These are phyloP conservation scores for Eutrema heterophyllum DNA, from an alignment of 345 rosid genomes.

Conservation along the genomic window DNA sequence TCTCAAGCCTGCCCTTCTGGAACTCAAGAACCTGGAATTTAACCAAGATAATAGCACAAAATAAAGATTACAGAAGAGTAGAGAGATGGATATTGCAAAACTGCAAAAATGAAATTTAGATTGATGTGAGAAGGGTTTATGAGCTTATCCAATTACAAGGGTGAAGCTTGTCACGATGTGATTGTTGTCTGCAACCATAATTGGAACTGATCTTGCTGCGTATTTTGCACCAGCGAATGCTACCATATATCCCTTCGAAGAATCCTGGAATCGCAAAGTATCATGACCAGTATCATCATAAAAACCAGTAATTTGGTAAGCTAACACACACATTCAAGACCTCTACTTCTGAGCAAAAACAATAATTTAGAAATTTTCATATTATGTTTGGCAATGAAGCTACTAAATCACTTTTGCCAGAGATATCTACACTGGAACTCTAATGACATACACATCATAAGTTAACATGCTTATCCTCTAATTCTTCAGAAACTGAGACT, in stretches of 20 bases:
- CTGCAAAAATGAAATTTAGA: neutral
- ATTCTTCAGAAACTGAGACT: neutral
- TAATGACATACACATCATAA: neutral
- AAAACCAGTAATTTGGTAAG: neutral
- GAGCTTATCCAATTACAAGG: slow-evolving; percentile 52
- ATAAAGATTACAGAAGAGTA: neutral
- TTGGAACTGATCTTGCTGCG: slow-evolving; percentile 84
- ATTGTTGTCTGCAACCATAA: slow-evolving; percentile 71
- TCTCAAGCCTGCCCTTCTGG: slow-evolving; percentile 86
- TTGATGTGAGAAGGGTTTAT: neutral
- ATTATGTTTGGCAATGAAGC: neutral
- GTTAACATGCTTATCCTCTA: neutral
- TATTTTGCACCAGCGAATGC: slow-evolving; percentile 97
- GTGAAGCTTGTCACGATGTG: slow-evolving; percentile 87
- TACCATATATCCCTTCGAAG: slow-evolving; percentile 83
- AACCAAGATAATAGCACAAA: neutral
- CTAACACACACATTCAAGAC: slow-evolving; percentile 1
- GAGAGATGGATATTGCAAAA: neutral
- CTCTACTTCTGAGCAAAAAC: neutral
- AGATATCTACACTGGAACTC: neutral
- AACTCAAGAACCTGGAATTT: slow-evolving; percentile 76
- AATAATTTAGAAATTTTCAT: neutral
- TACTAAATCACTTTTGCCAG: neutral
- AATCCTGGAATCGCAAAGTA: slow-evolving; percentile 41
- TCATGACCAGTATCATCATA: too few relatives aligned